Base-by-base conservation (phyloP, 768 basidiomycete species). In the Panaeolus papilionaceus region DNA sequence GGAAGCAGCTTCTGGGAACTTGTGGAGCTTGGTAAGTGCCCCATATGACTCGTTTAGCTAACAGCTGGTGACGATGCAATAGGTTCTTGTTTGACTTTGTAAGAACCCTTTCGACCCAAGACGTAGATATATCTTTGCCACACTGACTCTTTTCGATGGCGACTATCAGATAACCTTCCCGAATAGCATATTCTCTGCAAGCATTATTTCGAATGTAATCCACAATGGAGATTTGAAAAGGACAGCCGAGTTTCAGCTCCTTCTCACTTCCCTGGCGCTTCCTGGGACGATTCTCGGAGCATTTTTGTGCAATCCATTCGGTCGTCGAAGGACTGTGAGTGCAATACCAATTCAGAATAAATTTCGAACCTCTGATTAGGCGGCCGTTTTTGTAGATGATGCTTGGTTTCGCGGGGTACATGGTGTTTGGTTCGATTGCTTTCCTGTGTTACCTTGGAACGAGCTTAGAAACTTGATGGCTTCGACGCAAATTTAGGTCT, bases 21-120 rank as follows among this genome's bases (percentile, higher is more conserved):
- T 88, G 86, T 67, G 90, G 90, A 12, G 89, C 90, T 45, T 93
- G 91, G 91, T 88, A 61, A 63, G 79, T 70, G 38, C 71, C 23
- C 7, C 33, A 33, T 33, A 33, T 33, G 33, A 33, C 5, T 33
- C 33, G 33, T 33, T 33, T 33, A 3, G 3, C 33, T 33, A 33
- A 33, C 5, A 33, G 33, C 33, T 33, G 33, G 33, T 5, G 33
- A 33, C 9, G 1, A 37, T 14, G 14, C 1, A 6, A 12, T 61
- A 88, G 88, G 88, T 90, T 89, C 77, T 80, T 91, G 44, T 91
- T 91, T 71, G 90, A 92, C 76, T 90, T 91, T 67, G 86, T 85
- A 71, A 69, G 74, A 38, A n/a, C 14, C n/a, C 8, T 16, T 10
- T 10, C 54, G 26, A 62, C 23, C 12, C 18, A 18, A 2, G 18